Evolutionary conservation across 2,329 filamentous ascomycete genomes (phyloP), one percentile per base, ranked within the genome.

Genomic region (Neocatenulostroma microsporum): DNA sequence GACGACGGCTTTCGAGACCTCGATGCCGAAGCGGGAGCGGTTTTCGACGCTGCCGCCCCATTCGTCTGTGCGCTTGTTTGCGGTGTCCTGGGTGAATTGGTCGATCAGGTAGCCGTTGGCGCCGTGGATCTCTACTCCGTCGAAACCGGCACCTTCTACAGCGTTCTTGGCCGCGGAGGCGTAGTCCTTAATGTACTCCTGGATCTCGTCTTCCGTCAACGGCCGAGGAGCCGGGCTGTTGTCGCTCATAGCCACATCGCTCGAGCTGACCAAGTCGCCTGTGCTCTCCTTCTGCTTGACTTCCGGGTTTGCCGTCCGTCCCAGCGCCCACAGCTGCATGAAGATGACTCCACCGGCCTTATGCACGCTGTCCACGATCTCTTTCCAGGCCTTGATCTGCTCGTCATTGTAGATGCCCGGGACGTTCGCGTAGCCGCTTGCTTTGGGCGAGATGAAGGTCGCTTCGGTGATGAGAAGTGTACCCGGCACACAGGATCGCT

Each of bases 31-130:
- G 13, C 71, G 55, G 34, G 65, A 48, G 41, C 75, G 62, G 45
- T 72, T 69, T 59, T 67, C 64, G 6, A 70, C 51, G 28, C 60
- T 65, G 6, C 69, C 69, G 5, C 58, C 70, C 61, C 60, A 72
- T 34, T 32, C 48, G 41, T 73, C 70, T 2, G 60, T 72, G 2
- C 76, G 66, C 32, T 64, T 62, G 58, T 80, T 80, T 8, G n/a
- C 8, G 21, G 21, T 24, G 21, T 24, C 68, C 44, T 75, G 79
- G 11, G 82, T 62, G 56, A 85, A 86, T 47, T 80, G 70, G 39
- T 72, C 70, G 7, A 82, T 56, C 2, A 86, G 64, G 50, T 84
- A 85, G 11, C 54, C 54, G 35, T 57, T 60, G 4, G 53, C 60
- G 21, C 56, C 66, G 44, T 69, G 65, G 10, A 70, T 57, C 42